Conservation (phyloP, 352 stramenopile genomes). For the Globisporangium camurandrum region DNA sequence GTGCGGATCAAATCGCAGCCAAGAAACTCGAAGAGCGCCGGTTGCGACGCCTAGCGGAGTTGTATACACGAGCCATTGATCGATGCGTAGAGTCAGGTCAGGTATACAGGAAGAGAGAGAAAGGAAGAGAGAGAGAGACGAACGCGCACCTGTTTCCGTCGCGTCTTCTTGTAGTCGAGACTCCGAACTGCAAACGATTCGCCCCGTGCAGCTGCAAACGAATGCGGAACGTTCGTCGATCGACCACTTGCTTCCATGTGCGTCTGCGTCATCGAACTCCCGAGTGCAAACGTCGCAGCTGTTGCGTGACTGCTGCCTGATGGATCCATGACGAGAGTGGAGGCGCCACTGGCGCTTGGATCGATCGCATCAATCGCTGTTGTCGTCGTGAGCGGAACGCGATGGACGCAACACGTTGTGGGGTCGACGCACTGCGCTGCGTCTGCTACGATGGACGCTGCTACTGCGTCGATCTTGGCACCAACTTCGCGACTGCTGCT, state of each 20-base stretch:
- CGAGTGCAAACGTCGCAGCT: constrained; percentile 52
- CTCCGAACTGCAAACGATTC: constrained; percentile 69
- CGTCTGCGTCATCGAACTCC: constrained; percentile 43
- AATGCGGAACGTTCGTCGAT: constrained; percentile 46
- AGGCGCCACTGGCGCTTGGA: background rate
- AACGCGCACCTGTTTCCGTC: constrained; percentile 71
- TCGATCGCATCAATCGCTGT: background rate
- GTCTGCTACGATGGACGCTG: too few relatives aligned
- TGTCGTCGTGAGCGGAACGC: background rate
- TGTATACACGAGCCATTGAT: background rate
- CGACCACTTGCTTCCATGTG: constrained; percentile 37
- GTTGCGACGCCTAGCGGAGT: constrained; percentile 31
- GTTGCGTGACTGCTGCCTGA: constrained; percentile 12
- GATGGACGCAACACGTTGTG: constrained; percentile 49
- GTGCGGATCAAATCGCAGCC: constrained; percentile 67
- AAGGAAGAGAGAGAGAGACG: too few relatives aligned
- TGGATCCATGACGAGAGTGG: too few relatives aligned
- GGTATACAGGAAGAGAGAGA: too few relatives aligned
- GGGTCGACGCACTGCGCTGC: constrained; percentile 17
- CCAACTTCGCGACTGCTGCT: background rate
- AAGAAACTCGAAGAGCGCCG: constrained; percentile 74
- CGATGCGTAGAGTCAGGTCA: background rate
- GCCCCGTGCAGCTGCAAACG: constrained; percentile 35
- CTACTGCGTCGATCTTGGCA: constrained; percentile 7
- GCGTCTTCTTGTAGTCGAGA: constrained; percentile 74